Evolutionary conservation across 345 rosid species (phyloP).

Genomic region (Gossypium ekmanianum): DNA sequence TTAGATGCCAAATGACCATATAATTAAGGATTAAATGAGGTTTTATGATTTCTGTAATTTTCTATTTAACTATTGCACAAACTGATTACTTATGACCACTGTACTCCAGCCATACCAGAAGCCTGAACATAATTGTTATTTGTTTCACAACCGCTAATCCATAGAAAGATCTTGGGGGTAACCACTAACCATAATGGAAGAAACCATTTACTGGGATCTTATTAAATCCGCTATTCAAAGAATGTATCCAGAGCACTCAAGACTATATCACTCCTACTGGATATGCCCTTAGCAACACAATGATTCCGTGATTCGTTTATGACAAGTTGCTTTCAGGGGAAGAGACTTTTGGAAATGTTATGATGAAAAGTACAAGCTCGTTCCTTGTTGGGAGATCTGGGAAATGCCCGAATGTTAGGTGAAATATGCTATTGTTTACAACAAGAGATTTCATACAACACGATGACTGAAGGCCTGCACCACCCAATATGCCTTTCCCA

Average conservation of each 20-base stretch:
- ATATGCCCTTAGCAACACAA: neutral
- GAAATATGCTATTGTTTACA: conserved; percentile 22
- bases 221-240: neutral
- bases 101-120: neutral
- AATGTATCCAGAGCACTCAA: neutral
- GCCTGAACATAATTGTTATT: neutral
- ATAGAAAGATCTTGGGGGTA: neutral
- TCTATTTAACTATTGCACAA: neutral
- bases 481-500: conserved; percentile 26
- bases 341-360: neutral
- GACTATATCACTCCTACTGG: neutral
- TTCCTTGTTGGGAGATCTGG: neutral
- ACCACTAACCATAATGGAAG: neutral
- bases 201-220: neutral
- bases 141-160: neutral
- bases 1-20: neutral
- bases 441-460: conserved; percentile 26
- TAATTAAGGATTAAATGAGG: neutral
- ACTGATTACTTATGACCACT: neutral
- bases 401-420: conserved; percentile 16
- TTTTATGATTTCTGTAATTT: neutral
- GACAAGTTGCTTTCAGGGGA: neutral
- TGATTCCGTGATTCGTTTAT: neutral
- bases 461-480: conserved; percentile 30
- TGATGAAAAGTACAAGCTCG: neutral